Base-by-base conservation (phyloP, 2,329 filamentous ascomycete species). In the Beauveria caledonica region DNA sequence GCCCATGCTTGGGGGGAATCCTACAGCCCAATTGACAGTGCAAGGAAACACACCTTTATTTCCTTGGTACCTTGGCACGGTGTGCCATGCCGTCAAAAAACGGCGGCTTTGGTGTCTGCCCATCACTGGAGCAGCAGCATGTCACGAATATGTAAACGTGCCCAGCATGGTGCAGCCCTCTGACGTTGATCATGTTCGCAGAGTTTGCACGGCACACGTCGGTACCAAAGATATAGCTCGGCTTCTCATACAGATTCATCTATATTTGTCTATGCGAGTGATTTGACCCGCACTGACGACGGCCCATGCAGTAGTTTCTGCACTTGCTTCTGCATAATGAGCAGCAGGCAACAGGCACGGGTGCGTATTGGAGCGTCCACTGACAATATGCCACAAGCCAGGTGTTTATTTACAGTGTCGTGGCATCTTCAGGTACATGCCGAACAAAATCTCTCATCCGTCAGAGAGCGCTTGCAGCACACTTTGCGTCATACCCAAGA, bases 401-500 rank as follows among this genome's bases (percentile, higher is more conserved):
- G 13, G 11, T 36, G 11, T 13, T 13, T 5, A 2, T 13, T 13
- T 2, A 36, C 5, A 36, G 5, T 36, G 11, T 33, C 29, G 10
- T 5, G 29, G 1, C 13, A 48, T 48, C 5, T 19, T 19, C 33
- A 29, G 5, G 7, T 13, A 3, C 17, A 1, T 40, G 6, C 3
- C 11, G 5, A 5, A 36, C 15, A 27, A 27, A 0, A 39, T 11
- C 27, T 15, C 11, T 8, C 36, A 11, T 48, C 21, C 48, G 19
- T 11, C 19, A 8, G 23, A 21, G 9, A 67, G 36, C 8, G 62
- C 64, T 27, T 68, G 63, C 10, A 69, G 52, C 2, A 74, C 63
- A 5, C 54, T 56, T 15, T 67, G 65, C 1, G 67, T 69, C 65
- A 75, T 72, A 1, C 68, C 68, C 23, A 77, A 64, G 0, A 71